phyloP scores from a whole-genome alignment of 2,329 filamentous ascomycete species.

The Fusarium liriodendri region DNA sequence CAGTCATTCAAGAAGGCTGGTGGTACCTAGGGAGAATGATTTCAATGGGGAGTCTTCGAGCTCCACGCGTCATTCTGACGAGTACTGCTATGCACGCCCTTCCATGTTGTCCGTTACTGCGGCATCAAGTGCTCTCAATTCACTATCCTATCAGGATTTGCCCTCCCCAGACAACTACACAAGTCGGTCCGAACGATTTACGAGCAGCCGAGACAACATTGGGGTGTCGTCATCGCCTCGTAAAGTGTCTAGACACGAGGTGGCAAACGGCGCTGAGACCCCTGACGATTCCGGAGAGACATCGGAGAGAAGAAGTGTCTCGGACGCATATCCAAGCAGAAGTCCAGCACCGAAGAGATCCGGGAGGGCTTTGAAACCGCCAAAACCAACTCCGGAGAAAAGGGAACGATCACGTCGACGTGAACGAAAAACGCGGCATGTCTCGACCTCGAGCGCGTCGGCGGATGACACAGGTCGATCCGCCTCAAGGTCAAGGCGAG shows the following conservation, averaged over 20 bases:
- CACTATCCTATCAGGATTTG: conserved; percentile 44
- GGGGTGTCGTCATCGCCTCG: conserved; percentile 22
- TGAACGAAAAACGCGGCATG: conserved; percentile 30
- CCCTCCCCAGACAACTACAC: conserved; percentile 28
- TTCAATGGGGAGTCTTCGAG: conserved; percentile 45
- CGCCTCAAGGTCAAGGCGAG: conserved; percentile 38
- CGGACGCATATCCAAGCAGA: conserved; percentile 30
- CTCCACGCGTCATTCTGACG: conserved; percentile 53
- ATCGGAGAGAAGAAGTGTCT: conserved; percentile 29
- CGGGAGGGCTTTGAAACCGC: conserved; percentile 18
- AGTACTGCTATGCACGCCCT: conserved; percentile 52
- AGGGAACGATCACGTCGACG: conserved; percentile 35
- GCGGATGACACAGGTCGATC: conserved; percentile 39
- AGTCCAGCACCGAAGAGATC: conserved; percentile 29
- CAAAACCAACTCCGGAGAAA: conserved; percentile 25
- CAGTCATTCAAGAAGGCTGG: conserved; percentile 64
- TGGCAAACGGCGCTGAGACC: conserved; percentile 19
- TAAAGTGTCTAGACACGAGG: conserved; percentile 33
- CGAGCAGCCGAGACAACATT: conserved; percentile 12
- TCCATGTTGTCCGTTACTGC: conserved; percentile 66
- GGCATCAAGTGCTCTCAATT: conserved; percentile 65
- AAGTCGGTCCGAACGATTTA: conserved; percentile 29
- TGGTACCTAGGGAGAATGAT: conserved; percentile 53
- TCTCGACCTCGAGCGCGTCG: conserved; percentile 42
- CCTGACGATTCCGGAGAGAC: conserved; percentile 38